Evolutionary conservation across 2,329 filamentous ascomycete species (phyloP), one percentile per base, ranked within the genome.

Genomic region (Metarhizium rileyi): DNA sequence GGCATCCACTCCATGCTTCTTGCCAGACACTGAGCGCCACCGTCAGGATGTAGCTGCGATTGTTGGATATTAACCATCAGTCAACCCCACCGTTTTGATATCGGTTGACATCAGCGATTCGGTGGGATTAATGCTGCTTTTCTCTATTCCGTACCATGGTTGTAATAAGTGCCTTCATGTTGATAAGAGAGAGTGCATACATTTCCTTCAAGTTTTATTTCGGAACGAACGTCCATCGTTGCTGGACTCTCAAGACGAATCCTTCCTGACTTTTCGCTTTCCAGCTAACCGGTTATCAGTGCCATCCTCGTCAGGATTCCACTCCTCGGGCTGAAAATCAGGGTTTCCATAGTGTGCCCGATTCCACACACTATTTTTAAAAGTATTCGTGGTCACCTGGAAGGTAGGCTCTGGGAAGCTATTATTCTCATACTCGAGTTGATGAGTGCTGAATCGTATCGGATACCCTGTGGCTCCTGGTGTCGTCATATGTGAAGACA

Each of bases 291-390:
- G 59, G 2, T 55, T 57, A 23, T 67, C 66, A 6, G 52, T 45
- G n/a, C 59, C 56, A 23, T 71, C 66, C 30, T 71, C 69, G 3
- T 70, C 68, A 1, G 70, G 70, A 33, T 59, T 64, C 66, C 68
- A 72, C 52, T 71, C 68, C 50, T 72, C 70, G 0, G 70, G 70
- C 33, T 71, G 70, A 45, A 73, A 73, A 41, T 72, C 71, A 2
- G 79, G 78, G 55, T 85, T 86, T 52, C 80, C 80, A 56, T 80
- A 85, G 59, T 86, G 82, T 1, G 81, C 81, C 44, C 75, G 75
- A 57, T 84, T 85, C 66, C 79, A 83, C 49, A 84, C 78, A 47
- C 76, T 81, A 55, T 84, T 83, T 58, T 81, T 81, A 59, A 85
- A 85, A 1, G 77, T 79, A 46, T 70, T 75, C 2, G 78, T 83